These are phyloP conservation scores for Erodium moschatum DNA, from an alignment of 441 rosid species.

Conservation along the genomic window DNA sequence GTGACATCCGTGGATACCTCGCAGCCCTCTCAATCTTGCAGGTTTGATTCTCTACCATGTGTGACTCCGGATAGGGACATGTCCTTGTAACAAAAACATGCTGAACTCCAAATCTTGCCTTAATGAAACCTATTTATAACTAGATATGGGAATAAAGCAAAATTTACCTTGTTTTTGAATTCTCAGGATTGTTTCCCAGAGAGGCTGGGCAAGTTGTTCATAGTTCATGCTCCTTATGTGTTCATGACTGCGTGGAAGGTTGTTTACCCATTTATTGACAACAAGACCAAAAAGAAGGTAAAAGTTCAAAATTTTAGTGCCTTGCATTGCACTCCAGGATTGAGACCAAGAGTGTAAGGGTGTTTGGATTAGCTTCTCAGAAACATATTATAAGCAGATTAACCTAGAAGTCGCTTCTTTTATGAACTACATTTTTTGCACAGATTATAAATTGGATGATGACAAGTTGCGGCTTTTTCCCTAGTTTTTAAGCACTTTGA, in stretches of 20 bases:
- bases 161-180: background rate
- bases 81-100: background rate
- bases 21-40: conserved; percentile 65
- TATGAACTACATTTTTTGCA: no score
- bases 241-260: conserved; percentile 86
- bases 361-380: no score
- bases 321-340: no score
- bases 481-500: no score
- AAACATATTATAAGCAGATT: no score
- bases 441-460: no score
- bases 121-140: no score
- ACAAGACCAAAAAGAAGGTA: conserved; percentile 77
- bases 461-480: no score
- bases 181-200: conserved; percentile 82
- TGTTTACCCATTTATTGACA: conserved; percentile 69
- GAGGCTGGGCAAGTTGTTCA: conserved; percentile 61
- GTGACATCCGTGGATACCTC: conserved; percentile 65
- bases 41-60: conserved; percentile 32
- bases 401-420: no score
- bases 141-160: background rate
- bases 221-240: conserved; percentile 62
- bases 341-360: no score
- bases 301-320: background rate
- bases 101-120: background rate
- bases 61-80: background rate